A percentile compares a stretch with the other conserved stretches of the same genome.
Conservation (phyloP, 768 basidiomycete genomes). For the Rhodotorula babjevae region DNA sequence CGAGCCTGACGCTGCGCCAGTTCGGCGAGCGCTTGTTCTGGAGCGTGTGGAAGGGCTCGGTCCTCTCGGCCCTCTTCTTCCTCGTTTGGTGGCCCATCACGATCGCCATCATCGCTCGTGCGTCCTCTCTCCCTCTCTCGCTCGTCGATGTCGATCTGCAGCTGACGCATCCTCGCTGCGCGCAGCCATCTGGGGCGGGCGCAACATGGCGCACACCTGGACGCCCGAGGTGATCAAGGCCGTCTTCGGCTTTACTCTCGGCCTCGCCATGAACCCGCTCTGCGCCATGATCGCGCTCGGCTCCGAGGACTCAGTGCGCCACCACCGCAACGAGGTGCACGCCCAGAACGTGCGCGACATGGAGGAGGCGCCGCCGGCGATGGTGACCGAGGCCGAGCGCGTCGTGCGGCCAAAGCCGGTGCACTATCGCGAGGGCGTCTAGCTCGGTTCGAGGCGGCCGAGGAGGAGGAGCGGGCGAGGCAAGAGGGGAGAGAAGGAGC, state of each 20-base stretch:
- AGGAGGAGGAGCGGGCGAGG: too few relatives aligned
- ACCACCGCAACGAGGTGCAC: conserved; percentile 33
- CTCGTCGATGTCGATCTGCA: too few relatives aligned
- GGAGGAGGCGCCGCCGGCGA: conserved; percentile 24
- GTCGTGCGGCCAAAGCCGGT: conserved; percentile 4
- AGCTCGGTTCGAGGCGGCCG: too few relatives aligned
- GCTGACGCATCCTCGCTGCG: too few relatives aligned
- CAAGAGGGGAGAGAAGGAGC: too few relatives aligned
- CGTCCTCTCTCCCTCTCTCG: neutral
- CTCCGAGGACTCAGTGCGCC: conserved; percentile 25
- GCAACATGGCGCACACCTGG: conserved; percentile 37
- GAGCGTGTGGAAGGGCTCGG: conserved; percentile 33
- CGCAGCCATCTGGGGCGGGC: conserved; percentile 33
- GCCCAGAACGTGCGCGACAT: conserved; percentile 17
- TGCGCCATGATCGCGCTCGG: conserved; percentile 35
- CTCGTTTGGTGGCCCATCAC: conserved; percentile 40
- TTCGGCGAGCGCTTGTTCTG: conserved; percentile 22
- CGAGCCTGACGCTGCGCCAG: conserved; percentile 6
- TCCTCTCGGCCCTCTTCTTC: conserved; percentile 36
- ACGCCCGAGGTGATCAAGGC: conserved; percentile 33
- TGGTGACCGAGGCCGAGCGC: conserved; percentile 23
- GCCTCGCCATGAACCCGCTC: conserved; percentile 30
- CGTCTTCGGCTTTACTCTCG: conserved; percentile 35
- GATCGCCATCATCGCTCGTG: conserved; percentile 41
- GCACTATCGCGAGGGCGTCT: neutral